phyloP scores from a whole-genome alignment of 148 eudicot species.

The Vaccinium darrowii region DNA sequence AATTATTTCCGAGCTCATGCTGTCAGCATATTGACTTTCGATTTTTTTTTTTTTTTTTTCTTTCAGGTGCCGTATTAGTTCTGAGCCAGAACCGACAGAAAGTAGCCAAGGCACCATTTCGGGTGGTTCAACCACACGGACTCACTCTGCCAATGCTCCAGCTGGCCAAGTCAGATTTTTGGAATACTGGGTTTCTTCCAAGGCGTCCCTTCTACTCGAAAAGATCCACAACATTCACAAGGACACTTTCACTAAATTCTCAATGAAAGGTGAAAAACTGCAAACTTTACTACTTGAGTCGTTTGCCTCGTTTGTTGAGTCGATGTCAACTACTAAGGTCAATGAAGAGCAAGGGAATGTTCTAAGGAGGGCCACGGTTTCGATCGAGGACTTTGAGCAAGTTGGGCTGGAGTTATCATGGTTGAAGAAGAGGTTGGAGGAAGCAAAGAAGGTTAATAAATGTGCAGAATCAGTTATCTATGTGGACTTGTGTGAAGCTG shows the following conservation, averaged over 20 bases:
- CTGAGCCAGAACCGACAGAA: background rate
- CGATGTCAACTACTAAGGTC: background rate
- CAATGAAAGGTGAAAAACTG: background rate
- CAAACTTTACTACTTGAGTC: background rate
- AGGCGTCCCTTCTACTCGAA: background rate
- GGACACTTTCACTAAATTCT: background rate
- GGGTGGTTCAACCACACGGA: background rate
- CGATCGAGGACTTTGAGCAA: conserved; percentile 1
- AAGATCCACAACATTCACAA: background rate
- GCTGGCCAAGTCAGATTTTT: background rate
- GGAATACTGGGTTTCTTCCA: conserved; percentile 8
- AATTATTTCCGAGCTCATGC: background rate
- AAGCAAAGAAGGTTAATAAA: background rate
- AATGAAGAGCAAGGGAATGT: background rate
- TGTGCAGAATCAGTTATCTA: background rate
- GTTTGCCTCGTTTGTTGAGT: background rate
- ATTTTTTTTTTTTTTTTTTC: background rate
- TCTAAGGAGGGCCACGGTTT: background rate
- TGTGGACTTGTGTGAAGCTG: background rate
- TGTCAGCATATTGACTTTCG: background rate
- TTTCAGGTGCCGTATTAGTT: background rate
- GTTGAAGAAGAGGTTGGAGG: conserved; percentile 4
- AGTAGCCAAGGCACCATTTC: background rate
- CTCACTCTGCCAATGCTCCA: background rate
- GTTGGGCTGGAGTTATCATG: conserved; percentile 4